These are phyloP conservation scores for Metarhizium guizhouense DNA, from an alignment of 2,329 filamentous ascomycete genomes.

Conservation along the genomic window DNA sequence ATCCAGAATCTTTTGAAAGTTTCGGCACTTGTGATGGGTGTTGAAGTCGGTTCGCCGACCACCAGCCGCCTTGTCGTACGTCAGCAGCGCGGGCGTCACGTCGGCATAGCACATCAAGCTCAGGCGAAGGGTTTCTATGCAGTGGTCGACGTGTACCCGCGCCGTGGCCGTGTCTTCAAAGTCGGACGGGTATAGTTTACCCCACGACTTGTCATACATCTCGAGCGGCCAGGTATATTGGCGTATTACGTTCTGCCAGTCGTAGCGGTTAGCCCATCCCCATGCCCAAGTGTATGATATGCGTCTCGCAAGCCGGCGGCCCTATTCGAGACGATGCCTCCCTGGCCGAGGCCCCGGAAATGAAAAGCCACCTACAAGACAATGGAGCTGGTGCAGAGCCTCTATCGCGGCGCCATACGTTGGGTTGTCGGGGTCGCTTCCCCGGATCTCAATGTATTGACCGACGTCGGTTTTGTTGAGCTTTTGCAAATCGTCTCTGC, in stretches of 20 bases:
- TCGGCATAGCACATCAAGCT: slow-evolving; percentile 4
- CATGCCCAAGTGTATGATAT: too few relatives aligned
- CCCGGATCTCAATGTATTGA: neutral
- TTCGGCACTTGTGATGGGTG: slow-evolving; percentile 1
- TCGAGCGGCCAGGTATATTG: slow-evolving; percentile 3
- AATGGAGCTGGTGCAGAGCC: slow-evolving; percentile 1
- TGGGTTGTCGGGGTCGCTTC: neutral
- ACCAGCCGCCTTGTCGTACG: neutral
- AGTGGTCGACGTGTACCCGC: slow-evolving; percentile 3
- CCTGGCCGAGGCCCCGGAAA: neutral
- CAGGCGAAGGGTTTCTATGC: slow-evolving; percentile 3
- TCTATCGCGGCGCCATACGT: neutral
- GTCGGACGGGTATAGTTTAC: neutral
- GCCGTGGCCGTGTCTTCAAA: neutral
- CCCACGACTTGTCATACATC: slow-evolving; percentile 3
- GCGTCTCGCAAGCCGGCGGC: too few relatives aligned
- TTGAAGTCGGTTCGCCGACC: slow-evolving; percentile 1
- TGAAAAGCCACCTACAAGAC: neutral
- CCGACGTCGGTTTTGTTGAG: neutral
- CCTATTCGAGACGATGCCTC: too few relatives aligned
- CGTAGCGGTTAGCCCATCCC: neutral
- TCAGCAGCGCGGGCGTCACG: slow-evolving; percentile 1
- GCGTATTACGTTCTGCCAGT: neutral
- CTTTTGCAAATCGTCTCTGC: neutral
- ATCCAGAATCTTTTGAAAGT: neutral